Evolutionary conservation across 148 eudicot species (phyloP).

Genomic region (Pouteria glomerata): DNA sequence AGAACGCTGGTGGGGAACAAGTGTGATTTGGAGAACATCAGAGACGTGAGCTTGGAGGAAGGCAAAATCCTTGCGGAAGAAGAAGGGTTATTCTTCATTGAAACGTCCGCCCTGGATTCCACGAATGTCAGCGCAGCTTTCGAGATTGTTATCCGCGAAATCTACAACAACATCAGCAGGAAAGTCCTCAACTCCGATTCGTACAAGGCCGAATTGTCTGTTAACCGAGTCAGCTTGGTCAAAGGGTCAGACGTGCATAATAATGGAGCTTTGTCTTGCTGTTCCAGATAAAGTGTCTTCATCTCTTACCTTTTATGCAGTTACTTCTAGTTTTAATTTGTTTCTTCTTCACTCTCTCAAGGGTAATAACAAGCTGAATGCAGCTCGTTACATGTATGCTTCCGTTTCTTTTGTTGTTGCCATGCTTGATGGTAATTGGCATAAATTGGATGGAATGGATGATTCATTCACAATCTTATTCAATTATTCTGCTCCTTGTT

Average conservation of each 20-base stretch:
- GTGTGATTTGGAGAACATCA: neutral
- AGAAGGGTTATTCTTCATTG: constrained; percentile 79
- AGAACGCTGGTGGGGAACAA: constrained; percentile 32
- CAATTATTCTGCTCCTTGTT: too few relatives aligned
- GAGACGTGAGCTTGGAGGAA: constrained; percentile 51
- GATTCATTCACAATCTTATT: too few relatives aligned
- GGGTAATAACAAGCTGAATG: neutral
- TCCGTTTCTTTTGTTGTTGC: too few relatives aligned
- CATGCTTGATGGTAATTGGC: too few relatives aligned
- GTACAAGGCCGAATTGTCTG: constrained; percentile 66
- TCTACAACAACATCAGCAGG: constrained; percentile 64
- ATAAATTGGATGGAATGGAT: too few relatives aligned
- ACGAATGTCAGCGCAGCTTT: constrained; percentile 70
- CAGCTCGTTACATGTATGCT: neutral
- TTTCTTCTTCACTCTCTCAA: neutral
- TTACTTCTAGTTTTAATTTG: too few relatives aligned
- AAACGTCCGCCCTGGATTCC: constrained; percentile 74
- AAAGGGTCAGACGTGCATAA: constrained; percentile 39
- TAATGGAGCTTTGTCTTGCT: constrained; percentile 38
- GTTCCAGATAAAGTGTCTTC: constrained; percentile 36
- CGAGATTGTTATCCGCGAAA: constrained; percentile 69
- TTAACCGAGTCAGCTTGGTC: constrained; percentile 52
- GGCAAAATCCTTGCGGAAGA: constrained; percentile 64
- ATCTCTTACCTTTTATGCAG: neutral
- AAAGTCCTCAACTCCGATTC: constrained; percentile 71